phyloP scores from a whole-genome alignment of 371 early-diverging fungal species.

The Haplosporangium sp. region DNA sequence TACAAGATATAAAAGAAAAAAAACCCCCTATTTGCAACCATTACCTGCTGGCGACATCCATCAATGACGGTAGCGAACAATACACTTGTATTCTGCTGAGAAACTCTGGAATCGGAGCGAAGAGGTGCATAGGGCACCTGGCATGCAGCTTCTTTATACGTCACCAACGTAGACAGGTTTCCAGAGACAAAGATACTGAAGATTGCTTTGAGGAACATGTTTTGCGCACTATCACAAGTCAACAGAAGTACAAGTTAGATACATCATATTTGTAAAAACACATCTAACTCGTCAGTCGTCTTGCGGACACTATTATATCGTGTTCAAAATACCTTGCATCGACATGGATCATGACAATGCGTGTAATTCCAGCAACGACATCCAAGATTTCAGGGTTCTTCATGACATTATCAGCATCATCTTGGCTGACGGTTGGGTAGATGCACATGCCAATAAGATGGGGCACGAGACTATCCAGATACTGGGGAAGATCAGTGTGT shows the following conservation, averaged over 20 bases:
- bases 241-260: too few species aligned
- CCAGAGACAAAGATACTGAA: constrained; percentile 63
- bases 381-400: constrained; percentile 54
- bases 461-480: constrained; percentile 59
- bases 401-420: constrained; percentile 46
- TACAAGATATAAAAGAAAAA: background rate
- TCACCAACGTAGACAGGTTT: constrained; percentile 49
- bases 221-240: constrained; percentile 57
- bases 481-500: constrained; percentile 62
- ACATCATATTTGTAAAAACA: too few species aligned
- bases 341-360: constrained; percentile 59
- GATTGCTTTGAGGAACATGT: constrained; percentile 58
- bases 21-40: background rate
- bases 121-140: constrained; percentile 42
- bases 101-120: constrained; percentile 38
- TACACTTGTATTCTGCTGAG: constrained; percentile 61
- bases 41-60: constrained; percentile 68
- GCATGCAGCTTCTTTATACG: constrained; percentile 1
- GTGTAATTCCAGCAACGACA: constrained; percentile 59
- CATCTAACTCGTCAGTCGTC: too few species aligned
- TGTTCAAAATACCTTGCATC: constrained; percentile 51
- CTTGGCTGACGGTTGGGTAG: constrained; percentile 55
- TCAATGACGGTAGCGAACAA: constrained; percentile 67
- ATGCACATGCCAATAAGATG: constrained; percentile 61
- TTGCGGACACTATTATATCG: background rate